Percentiles rank a stretch among this genome's conserved stretches.
phyloP scores from a whole-genome alignment of 176 grass and related monocot genomes.

The Aegilops umbellulata region DNA sequence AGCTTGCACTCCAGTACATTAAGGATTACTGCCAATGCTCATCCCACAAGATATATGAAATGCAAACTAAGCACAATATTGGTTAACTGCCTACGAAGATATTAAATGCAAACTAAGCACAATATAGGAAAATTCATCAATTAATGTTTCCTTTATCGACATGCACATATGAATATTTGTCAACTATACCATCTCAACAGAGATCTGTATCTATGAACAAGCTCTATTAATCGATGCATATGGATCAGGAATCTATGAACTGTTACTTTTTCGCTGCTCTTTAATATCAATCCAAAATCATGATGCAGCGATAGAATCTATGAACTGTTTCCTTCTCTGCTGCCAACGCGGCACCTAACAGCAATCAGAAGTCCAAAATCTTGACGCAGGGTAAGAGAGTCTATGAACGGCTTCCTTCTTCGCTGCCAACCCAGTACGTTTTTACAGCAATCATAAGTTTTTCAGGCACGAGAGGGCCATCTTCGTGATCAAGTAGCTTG shows the following conservation, averaged over 20 bases:
- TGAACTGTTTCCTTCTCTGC: not conserved
- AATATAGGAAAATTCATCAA: not conserved
- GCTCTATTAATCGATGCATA: conserved; percentile 20
- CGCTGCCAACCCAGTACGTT: conserved; percentile 63
- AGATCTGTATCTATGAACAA: conserved; percentile 33
- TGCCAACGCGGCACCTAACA: conserved; percentile 49
- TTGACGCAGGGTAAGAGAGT: conserved; percentile 2
- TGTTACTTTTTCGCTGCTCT: not conserved
- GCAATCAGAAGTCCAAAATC: not conserved
- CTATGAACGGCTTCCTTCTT: conserved; percentile 44
- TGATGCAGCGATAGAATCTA: conserved; percentile 24
- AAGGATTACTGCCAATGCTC: not conserved
- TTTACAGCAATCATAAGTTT: conserved; percentile 76
- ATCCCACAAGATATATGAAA: not conserved
- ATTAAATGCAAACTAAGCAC: not conserved
- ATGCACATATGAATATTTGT: not conserved
- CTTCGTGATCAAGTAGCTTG: conserved; percentile 90
- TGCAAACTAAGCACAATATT: not conserved
- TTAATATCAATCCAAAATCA: not conserved
- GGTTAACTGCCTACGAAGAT: not conserved
- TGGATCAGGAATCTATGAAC: not conserved
- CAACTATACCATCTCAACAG: not conserved
- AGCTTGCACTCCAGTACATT: not conserved
- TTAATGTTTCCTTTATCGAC: not conserved
- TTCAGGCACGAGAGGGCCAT: conserved; percentile 61